phyloP scores from a whole-genome alignment of 768 basidiomycete species.

The Pleurotus tuber-regium region DNA sequence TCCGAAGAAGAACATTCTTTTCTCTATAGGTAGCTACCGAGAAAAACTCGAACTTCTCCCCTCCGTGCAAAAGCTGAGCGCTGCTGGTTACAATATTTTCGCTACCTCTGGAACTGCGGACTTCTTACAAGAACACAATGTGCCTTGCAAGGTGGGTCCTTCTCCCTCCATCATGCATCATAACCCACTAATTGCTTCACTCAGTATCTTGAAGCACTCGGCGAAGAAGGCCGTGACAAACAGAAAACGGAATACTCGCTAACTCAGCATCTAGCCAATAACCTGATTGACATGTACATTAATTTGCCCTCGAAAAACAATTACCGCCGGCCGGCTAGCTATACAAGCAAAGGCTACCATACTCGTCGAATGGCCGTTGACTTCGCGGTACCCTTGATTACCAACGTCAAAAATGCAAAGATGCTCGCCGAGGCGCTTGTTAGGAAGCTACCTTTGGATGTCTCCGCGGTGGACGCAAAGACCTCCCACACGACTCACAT shows the following conservation, averaged over 20 bases:
- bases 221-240: slow-evolving; percentile 66
- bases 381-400: slow-evolving; percentile 95
- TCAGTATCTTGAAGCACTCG: slow-evolving; percentile 87
- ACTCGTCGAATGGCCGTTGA: slow-evolving; percentile 99
- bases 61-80: slow-evolving; percentile 91
- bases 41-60: slow-evolving; percentile 97
- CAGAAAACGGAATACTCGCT: slow-evolving; percentile 98
- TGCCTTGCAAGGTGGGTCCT: slow-evolving; percentile 82
- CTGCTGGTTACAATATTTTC: slow-evolving; percentile 93
- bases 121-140: slow-evolving; percentile 94
- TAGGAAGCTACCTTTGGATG: slow-evolving; percentile 85
- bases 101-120: slow-evolving; percentile 97
- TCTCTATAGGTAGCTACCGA: slow-evolving; percentile 95
- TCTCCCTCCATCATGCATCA: background rate
- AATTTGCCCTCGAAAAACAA: slow-evolving; percentile 98
- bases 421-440: slow-evolving; percentile 91
- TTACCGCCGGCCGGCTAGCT: slow-evolving; percentile 95
- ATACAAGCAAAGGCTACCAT: slow-evolving; percentile 94
- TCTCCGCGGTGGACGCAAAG: slow-evolving; percentile 91
- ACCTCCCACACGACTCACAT: slow-evolving; percentile 87
- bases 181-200: background rate
- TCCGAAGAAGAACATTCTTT: slow-evolving; percentile 96
- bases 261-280: slow-evolving; percentile 94
- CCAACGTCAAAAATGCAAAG: slow-evolving; percentile 98
- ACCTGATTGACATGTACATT: slow-evolving; percentile 99